phyloP scores from a whole-genome alignment of 2,329 filamentous ascomycete species.

The Laburnicola sp. region DNA sequence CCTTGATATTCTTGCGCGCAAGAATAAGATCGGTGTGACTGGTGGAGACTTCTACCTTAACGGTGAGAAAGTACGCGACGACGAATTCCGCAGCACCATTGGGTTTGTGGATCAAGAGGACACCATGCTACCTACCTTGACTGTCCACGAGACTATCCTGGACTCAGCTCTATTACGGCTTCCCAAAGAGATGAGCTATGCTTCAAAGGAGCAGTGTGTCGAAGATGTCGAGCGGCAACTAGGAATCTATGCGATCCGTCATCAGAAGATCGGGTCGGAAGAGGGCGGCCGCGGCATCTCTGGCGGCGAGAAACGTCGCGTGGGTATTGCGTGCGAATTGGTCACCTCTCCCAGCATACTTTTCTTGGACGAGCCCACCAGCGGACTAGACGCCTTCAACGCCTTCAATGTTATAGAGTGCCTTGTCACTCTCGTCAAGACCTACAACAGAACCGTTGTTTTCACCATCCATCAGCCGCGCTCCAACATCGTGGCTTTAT shows the following conservation, averaged over 20 bases:
- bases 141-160: slow-evolving; percentile 95
- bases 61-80: slow-evolving; percentile 81
- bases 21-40: slow-evolving; percentile 86
- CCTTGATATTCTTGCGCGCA: slow-evolving; percentile 90
- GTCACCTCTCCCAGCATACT: slow-evolving; percentile 97
- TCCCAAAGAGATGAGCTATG: slow-evolving; percentile 85
- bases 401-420: slow-evolving; percentile 98
- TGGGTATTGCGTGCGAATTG: slow-evolving; percentile 95
- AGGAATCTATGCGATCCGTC: slow-evolving; percentile 89
- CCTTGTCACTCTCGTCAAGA: slow-evolving; percentile 90
- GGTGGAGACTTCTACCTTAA: slow-evolving; percentile 88
- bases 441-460: slow-evolving; percentile 93
- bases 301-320: slow-evolving; percentile 92
- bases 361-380: slow-evolving; percentile 96
- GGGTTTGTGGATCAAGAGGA: slow-evolving; percentile 99
- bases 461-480: slow-evolving; percentile 98
- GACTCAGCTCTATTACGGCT: slow-evolving; percentile 89
- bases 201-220: slow-evolving; percentile 87
- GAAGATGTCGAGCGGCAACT: slow-evolving; percentile 94
- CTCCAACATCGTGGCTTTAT: slow-evolving; percentile 96
- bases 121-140: slow-evolving; percentile 92
- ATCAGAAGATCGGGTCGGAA: slow-evolving; percentile 94
- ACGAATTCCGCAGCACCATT: slow-evolving; percentile 86
- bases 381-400: slow-evolving; percentile 93
- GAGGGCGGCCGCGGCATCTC: slow-evolving; percentile 95